These are phyloP conservation scores for Plasmodium sp. DNA, from an alignment of 169 alveolate genomes.

Conservation along the genomic window DNA sequence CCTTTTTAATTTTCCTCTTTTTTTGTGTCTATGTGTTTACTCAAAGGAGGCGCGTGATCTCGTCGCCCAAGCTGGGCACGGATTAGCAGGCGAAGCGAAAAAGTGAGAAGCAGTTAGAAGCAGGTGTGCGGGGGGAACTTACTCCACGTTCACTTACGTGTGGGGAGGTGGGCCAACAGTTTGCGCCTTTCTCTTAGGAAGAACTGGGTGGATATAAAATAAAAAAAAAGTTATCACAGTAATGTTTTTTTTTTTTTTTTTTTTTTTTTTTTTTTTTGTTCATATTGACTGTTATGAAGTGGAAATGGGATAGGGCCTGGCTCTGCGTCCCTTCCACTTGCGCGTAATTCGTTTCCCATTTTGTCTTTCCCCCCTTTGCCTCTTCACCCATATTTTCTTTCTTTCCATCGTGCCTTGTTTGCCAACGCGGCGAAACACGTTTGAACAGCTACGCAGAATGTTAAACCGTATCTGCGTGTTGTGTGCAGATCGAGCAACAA, in stretches of 20 bases:
- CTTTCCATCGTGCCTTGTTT: not conserved
- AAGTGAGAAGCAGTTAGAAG: not conserved
- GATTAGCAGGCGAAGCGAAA: not conserved
- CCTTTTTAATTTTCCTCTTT: constrained; percentile 32
- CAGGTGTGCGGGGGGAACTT: not conserved
- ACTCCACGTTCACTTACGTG: not conserved
- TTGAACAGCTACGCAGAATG: not conserved
- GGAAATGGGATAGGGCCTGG: not conserved
- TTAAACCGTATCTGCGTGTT: not conserved
- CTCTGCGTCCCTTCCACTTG: not conserved
- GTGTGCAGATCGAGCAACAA: not conserved
- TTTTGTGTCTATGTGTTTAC: constrained; percentile 51
- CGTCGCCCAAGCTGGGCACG: constrained; percentile 40
- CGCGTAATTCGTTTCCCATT: not conserved
- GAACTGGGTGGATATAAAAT: not conserved
- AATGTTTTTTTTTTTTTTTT: too few relatives aligned
- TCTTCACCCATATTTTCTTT: not conserved
- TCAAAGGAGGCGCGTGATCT: constrained; percentile 55
- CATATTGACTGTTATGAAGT: not conserved
- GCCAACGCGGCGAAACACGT: not conserved
- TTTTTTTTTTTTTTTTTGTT: too few relatives aligned
- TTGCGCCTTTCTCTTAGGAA: not conserved
- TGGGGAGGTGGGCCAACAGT: not conserved
- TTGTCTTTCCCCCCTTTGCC: not conserved
- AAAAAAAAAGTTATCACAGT: not conserved